Evolutionary conservation across 805 yeast genomes (phyloP), one percentile per base, ranked within the genome.

Genomic region (Pichia phayaonensis): DNA sequence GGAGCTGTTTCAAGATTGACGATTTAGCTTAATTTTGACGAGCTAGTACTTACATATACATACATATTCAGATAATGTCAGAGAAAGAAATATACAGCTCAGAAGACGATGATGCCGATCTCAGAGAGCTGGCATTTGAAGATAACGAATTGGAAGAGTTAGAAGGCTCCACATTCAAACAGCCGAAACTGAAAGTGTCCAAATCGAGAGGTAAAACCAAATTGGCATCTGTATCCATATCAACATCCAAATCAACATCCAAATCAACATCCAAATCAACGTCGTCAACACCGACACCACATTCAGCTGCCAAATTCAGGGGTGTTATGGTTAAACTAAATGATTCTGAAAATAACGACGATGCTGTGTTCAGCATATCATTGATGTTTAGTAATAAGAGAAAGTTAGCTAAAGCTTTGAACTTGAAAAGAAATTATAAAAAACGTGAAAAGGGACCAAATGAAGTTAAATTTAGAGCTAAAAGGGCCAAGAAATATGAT

Each of bases 101-200:
- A 24, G 44, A 21, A 21, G 49, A 40, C 21, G 43, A 36, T 20
- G 39, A 38, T 13, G 42, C 26, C 6, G 42, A 23, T 13, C 26
- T 22, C 54, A 34, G 20, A 34, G 38, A 34, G n/a, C 8, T 34
- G n/a, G 38, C 46, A n/a, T 46, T 53, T 46, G 54, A 58, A n/a
- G 67, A 59, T 0, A 61, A 56, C 11, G 61, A 54, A 22, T 63
- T 56, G 36, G 50, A 43, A n/a, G 38, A 34, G 10, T n/a, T 34
- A n/a, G 20, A 34, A 34, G 20, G n/a, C 16, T 16, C 38, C 1
- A 7, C 18, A 34, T 34, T 34, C 11, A 34, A 34, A 34, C 38
- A n/a, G 8, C 38, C 38, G 8, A 34, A 34, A n/a, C 8, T 34
- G 20, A 34, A n/a, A n/a, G n/a, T 34, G n/a, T 34, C 38, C n/a